Conservation (phyloP, 164 flowering plant genomes). For the Piper longum region DNA sequence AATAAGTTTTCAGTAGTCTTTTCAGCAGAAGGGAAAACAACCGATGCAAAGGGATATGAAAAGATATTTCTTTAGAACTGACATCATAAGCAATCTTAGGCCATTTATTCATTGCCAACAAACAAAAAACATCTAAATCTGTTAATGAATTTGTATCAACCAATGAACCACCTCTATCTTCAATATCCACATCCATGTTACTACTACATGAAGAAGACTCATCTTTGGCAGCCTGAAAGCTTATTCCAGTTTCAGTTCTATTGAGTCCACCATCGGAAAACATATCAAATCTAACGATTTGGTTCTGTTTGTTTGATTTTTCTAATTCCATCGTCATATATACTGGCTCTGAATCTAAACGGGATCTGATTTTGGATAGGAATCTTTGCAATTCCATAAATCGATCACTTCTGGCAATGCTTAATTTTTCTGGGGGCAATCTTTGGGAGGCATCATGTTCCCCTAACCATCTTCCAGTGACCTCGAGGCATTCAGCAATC, state of each 20-base stretch:
- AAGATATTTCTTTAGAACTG: constrained; percentile 69
- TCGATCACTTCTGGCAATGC: constrained; percentile 5
- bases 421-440: constrained; percentile 16
- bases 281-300: constrained; percentile 7
- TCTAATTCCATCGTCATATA: constrained; percentile 2
- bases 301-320: constrained; percentile 19
- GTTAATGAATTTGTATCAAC: constrained; percentile 24
- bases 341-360: too few relatives aligned
- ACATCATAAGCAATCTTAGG: constrained; percentile 72
- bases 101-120: constrained; percentile 60
- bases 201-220: constrained; percentile 5
- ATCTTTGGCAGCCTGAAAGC: constrained; percentile 5
- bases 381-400: constrained; percentile 32
- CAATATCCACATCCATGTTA: constrained; percentile 16
- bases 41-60: constrained; percentile 83
- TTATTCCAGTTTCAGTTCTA: constrained; percentile 15
- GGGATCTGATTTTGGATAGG: constrained; percentile 26
- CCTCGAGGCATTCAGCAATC: constrained; percentile 50
- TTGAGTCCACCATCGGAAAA: constrained; percentile 9
- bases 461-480: constrained; percentile 58
- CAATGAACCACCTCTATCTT: constrained; percentile 14
- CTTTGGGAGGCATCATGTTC: constrained; percentile 25
- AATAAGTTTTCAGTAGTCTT: constrained; percentile 40
- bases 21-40: constrained; percentile 58
- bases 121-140: constrained; percentile 29